Evolutionary conservation across 2,329 filamentous ascomycete species (phyloP), one percentile per base, ranked within the genome.

Genomic region (Fusarium tjaetaba): DNA sequence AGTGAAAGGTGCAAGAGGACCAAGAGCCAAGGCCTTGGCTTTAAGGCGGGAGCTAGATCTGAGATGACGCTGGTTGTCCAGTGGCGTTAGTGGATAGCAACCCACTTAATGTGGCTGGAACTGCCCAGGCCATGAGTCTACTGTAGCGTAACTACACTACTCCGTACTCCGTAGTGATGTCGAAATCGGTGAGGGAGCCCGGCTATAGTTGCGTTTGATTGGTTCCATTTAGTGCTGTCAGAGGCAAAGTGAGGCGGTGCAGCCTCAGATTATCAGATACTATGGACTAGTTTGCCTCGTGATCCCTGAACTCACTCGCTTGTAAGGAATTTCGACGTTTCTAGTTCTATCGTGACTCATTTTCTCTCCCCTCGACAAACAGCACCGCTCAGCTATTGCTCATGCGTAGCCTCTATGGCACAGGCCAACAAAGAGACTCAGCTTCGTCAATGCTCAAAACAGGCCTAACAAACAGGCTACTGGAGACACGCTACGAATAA

Each of bases 241-340:
- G 64, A 71, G 71, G 68, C 64, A 73, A 74, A 72, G 68, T 74
- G 71, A 74, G 71, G 71, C 71, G 70, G 71, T 65, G 64, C 65
- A 57, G 56, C 64, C 56, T 60, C 59, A 59, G 34, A 39, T 36
- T 32, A 20, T 51, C 32, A 59, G 42, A 59, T 49, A 20, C 41
- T 18, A 34, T 55, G 20, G 36, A 49, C 30, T 67, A 60, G 43
- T 32, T 42, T 43, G 45, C 55, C 46, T 59, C 41, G 53, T 64
- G 65, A 60, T 42, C 53, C 57, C 43, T 52, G 26, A 55, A 36
- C 53, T 58, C 53, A 28, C 52, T 70, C 61, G 41, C 60, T 62
- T 56, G 22, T 16, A 53, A 43, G 38, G 39, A 55, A 57, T 71
- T 58, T 57, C 48, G 48, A 61, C 55, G 42, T n/a, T 68, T 68